Base-by-base conservation (phyloP, 176 grass and related monocot species). In the Themeda triandra region DNA sequence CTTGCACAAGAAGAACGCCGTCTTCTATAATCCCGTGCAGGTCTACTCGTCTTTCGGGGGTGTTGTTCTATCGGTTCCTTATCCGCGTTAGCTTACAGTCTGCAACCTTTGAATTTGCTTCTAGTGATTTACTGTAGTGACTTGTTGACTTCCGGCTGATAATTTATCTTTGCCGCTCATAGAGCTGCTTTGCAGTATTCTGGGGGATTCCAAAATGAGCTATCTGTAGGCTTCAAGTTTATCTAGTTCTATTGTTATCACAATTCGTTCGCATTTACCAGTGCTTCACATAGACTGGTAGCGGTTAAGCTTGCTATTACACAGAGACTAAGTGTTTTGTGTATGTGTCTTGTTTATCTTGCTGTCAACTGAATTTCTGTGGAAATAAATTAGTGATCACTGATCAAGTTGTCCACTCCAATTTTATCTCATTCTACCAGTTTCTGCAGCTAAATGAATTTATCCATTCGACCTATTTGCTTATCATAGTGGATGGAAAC, bases 1-100 rank as follows among this genome's bases (percentile, higher is more conserved):
- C 28, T 81, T 94, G 84, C 86, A 89, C 53, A 90, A 77, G 65
- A 92, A 78, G 36, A 96, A 94, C 83, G 81, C 83, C 41, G 96
- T 99, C 67, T 96, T 99, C 89, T 98, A 84, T 75, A 96, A 98
- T 76, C 92, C 92, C 39, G 89, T 94, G 7, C 96, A 98, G 93
- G 96, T 97, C 37, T 51, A 27, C 4, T 17, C 3, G 18, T 59
- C 63, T 80, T n/a, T 17, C 48, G 2, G 40, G 28, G 30, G 23
- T 19, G 11, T 12, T 85, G 58, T 19, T 67, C 19, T 21, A 72
- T 73, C 36, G 3, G 36, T 63, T 82, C 3, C 23, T 28, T 58
- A 37, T 39, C 44, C 29, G 46, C 46, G 4, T 51, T 49, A 49
- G 46, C 21, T 30, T 70, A 70, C 54, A 64, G 48, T 37, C 36